Percentiles rank a stretch among this genome's conserved stretches.
Conservation (phyloP, 371 early-diverging fungal species). For the Actinomucor elegans region DNA sequence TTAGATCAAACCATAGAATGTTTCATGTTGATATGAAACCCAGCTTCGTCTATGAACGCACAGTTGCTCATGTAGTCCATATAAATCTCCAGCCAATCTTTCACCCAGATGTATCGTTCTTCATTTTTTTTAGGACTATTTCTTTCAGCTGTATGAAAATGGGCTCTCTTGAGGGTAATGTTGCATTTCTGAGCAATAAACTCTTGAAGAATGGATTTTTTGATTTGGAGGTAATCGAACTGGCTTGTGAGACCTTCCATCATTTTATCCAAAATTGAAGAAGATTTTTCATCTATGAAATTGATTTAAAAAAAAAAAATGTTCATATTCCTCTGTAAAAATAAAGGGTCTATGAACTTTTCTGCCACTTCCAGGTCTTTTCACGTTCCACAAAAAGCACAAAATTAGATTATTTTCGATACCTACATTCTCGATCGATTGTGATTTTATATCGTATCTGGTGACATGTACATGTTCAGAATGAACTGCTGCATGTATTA, state of each 20-base stretch:
- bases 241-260: slow-evolving; percentile 18
- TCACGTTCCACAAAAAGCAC: too few relatives aligned
- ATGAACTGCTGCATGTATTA: too few relatives aligned
- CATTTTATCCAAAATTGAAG: slow-evolving; percentile 17
- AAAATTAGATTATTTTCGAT: too few relatives aligned
- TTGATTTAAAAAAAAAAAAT: slow-evolving; percentile 10
- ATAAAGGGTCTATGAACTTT: slow-evolving; percentile 14
- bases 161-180: slow-evolving; percentile 20
- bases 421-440: too few relatives aligned
- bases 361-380: too few relatives aligned
- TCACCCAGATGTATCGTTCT: slow-evolving; percentile 19
- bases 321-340: slow-evolving; percentile 8
- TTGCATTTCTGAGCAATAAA: slow-evolving; percentile 26
- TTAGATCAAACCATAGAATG: slow-evolving; percentile 3
- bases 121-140: slow-evolving; percentile 21
- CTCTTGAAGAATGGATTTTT: slow-evolving; percentile 14
- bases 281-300: slow-evolving; percentile 11
- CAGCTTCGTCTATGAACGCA: not conserved
- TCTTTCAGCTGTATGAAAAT: slow-evolving; percentile 21
- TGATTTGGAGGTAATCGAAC: slow-evolving; percentile 23
- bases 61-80: not conserved
- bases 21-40: slow-evolving; percentile 13
- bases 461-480: too few relatives aligned
- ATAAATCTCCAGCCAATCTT: not conserved
- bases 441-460: too few relatives aligned